phyloP scores from a whole-genome alignment of 257 asterid species.

The Solanum appendiculatum region DNA sequence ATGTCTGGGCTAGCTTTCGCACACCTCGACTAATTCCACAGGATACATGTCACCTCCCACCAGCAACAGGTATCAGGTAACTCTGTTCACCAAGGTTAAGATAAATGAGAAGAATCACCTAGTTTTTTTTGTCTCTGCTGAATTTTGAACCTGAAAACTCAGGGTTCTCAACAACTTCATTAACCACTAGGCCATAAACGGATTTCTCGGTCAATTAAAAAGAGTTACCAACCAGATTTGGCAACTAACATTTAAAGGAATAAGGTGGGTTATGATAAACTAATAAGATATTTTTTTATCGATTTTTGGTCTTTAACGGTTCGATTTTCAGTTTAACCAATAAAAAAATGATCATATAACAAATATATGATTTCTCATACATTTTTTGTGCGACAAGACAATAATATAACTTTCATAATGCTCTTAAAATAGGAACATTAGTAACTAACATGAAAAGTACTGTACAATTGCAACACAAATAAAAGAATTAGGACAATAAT shows the following conservation, averaged over 20 bases:
- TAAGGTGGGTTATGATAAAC: background rate
- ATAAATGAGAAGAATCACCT: no score
- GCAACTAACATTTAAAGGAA: background rate
- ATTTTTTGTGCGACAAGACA: no score
- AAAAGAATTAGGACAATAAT: background rate
- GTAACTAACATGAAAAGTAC: background rate
- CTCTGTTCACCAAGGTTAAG: background rate
- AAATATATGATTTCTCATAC: background rate
- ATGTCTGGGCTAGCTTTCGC: background rate
- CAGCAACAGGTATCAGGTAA: no score
- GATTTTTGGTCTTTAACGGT: no score
- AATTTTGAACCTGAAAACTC: background rate
- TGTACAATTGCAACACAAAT: background rate
- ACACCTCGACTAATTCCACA: background rate
- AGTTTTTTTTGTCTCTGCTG: rapidly evolving
- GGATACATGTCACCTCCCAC: background rate
- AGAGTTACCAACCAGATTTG: background rate
- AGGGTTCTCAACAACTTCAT: background rate
- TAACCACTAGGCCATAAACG: no score
- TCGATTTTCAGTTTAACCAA: no score
- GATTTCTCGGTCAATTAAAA: background rate
- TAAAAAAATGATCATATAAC: background rate
- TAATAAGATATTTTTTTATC: no score
- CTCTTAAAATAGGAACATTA: no score
- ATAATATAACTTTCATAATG: no score